These are phyloP conservation scores for Colletotrichum kahawae DNA, from an alignment of 2,329 filamentous ascomycete genomes.

Conservation along the genomic window DNA sequence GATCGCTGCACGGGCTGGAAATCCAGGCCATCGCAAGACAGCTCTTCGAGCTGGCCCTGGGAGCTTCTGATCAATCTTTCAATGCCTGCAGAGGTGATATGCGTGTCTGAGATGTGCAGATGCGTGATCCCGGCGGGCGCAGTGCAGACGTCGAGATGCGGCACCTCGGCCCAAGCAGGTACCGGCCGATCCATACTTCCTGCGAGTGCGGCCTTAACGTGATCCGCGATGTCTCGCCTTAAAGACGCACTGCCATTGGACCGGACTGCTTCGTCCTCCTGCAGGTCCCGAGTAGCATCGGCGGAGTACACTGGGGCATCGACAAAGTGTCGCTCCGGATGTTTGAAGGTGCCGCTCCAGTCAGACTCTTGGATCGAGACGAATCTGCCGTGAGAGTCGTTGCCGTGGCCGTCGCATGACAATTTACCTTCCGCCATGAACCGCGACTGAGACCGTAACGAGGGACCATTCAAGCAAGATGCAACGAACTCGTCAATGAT, in stretches of 20 bases:
- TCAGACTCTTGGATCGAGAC: slow-evolving; percentile 52
- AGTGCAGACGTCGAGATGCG: slow-evolving; percentile 28
- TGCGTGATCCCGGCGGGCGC: slow-evolving; percentile 52
- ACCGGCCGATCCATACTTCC: slow-evolving; percentile 4
- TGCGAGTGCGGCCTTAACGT: slow-evolving; percentile 29
- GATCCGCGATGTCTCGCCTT: slow-evolving; percentile 36
- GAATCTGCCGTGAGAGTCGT: slow-evolving; percentile 44
- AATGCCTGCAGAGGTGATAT: slow-evolving; percentile 49
- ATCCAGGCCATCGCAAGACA: slow-evolving; percentile 52
- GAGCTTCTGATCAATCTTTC: slow-evolving; percentile 46
- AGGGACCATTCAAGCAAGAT: slow-evolving; percentile 35
- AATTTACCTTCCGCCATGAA: slow-evolving; percentile 53
- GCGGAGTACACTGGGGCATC: slow-evolving; percentile 51
- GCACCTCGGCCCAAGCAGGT: slow-evolving; percentile 10
- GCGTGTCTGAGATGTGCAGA: slow-evolving; percentile 56
- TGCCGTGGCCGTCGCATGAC: slow-evolving; percentile 31
- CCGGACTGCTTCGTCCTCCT: slow-evolving; percentile 27
- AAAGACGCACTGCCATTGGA: slow-evolving; percentile 34
- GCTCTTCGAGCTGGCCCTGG: slow-evolving; percentile 53
- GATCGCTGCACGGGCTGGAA: slow-evolving; percentile 24
- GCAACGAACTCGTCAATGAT: slow-evolving; percentile 37
- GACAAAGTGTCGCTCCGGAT: slow-evolving; percentile 51
- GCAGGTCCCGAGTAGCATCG: slow-evolving; percentile 29
- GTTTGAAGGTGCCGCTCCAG: slow-evolving; percentile 47
- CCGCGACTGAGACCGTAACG: slow-evolving; percentile 40